phyloP scores from a whole-genome alignment of 2,329 filamentous ascomycete species.

The Cordyceps tenuipes region DNA sequence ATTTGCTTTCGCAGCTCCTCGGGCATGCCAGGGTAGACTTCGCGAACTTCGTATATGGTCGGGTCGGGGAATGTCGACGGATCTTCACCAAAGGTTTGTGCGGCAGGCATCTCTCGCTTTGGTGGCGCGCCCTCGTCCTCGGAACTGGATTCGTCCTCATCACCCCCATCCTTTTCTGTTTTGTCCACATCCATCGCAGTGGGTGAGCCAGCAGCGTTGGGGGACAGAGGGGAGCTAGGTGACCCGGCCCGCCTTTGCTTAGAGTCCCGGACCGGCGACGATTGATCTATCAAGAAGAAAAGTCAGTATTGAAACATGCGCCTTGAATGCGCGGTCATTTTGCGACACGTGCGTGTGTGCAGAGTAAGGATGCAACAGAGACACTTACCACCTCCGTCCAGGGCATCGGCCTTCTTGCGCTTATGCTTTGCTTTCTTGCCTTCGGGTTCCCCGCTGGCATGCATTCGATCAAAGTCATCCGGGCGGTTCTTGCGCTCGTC shows the following conservation, averaged over 20 bases:
- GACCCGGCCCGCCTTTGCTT: slow-evolving; percentile 49
- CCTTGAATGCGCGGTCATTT: background rate
- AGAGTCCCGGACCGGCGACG: slow-evolving; percentile 44
- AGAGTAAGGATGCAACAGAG: background rate
- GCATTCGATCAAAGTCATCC: slow-evolving; percentile 43
- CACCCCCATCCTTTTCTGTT: slow-evolving; percentile 32
- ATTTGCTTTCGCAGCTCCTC: slow-evolving; percentile 82
- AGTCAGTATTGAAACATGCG: background rate
- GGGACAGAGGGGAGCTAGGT: slow-evolving; percentile 52
- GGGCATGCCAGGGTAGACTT: slow-evolving; percentile 64
- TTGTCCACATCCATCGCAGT: slow-evolving; percentile 54
- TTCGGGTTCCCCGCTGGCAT: slow-evolving; percentile 40
- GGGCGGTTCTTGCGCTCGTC: slow-evolving; percentile 54
- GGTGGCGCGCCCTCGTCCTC: slow-evolving; percentile 54
- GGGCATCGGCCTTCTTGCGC: slow-evolving; percentile 58
- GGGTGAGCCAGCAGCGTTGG: slow-evolving; percentile 42
- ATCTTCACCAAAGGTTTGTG: slow-evolving; percentile 86
- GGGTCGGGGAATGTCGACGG: slow-evolving; percentile 87
- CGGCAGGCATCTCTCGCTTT: slow-evolving; percentile 59
- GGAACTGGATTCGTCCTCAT: slow-evolving; percentile 44
- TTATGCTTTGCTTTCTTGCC: slow-evolving; percentile 60
- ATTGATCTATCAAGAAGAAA: slow-evolving; percentile 34
- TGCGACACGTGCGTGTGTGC: background rate
- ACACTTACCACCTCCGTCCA: slow-evolving; percentile 5
- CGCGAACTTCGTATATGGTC: slow-evolving; percentile 86